Evolutionary conservation across 2,329 filamentous ascomycete species (phyloP).

Genomic region (Talaromyces atroroseus): DNA sequence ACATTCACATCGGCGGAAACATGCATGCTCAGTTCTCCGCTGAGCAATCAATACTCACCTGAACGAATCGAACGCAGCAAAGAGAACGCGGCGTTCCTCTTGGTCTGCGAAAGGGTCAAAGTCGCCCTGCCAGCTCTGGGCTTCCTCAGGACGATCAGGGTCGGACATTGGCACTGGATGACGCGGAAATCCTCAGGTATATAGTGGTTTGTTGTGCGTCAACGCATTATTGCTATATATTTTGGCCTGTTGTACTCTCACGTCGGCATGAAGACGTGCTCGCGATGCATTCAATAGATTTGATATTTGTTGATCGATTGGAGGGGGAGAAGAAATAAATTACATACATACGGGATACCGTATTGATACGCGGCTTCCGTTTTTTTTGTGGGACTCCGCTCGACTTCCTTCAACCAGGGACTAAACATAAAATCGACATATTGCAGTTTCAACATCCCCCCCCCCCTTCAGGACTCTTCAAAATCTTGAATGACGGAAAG

Average conservation of each 20-base stretch:
- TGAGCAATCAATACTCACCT: constrained; percentile 54
- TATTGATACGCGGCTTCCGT: neutral
- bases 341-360: neutral
- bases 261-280: neutral
- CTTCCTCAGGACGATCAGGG: neutral
- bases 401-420: neutral
- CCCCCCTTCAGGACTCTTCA: neutral
- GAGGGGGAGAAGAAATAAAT: neutral
- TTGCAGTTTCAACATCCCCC: no score
- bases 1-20: no score
- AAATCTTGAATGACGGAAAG: neutral
- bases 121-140: constrained; percentile 52
- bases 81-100: constrained; percentile 75
- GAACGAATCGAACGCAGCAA: constrained; percentile 81
- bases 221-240: neutral
- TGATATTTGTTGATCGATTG: neutral
- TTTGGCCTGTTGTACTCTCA: neutral
- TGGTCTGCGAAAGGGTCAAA: constrained; percentile 65
- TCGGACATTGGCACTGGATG: neutral
- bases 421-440: no score
- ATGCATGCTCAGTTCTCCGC: no score
- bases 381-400: no score
- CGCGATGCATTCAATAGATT: no score
- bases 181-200: neutral
- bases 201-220: neutral